These are phyloP conservation scores for Begonia fuchsioides DNA, from an alignment of 306 rosid species.

Conservation along the genomic window DNA sequence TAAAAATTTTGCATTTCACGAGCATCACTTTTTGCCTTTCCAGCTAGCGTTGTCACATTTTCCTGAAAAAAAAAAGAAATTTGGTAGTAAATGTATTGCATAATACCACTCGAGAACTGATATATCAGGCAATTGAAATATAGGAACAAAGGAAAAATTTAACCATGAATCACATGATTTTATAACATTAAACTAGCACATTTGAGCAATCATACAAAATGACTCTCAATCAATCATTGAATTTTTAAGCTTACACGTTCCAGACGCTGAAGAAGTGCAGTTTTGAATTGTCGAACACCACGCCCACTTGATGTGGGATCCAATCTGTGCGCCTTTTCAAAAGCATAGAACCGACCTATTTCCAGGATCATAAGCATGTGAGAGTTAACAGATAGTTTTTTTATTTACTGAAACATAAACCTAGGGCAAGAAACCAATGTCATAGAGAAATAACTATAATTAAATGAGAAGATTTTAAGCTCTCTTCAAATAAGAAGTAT, in stretches of 20 bases:
- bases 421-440: background rate
- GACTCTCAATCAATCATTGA: background rate
- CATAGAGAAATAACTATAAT: background rate
- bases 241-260: constrained; percentile 51
- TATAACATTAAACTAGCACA: background rate
- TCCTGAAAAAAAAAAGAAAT: constrained; percentile 23
- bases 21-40: constrained; percentile 72
- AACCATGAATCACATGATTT: background rate
- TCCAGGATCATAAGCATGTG: constrained; percentile 4
- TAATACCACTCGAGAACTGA: constrained; percentile 1
- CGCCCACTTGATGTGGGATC: constrained; percentile 85
- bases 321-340: constrained; percentile 93
- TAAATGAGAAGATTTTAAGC: background rate
- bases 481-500: background rate
- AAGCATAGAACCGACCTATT: constrained; percentile 90
- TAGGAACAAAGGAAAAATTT: constrained; percentile 2
- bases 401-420: background rate
- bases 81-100: constrained; percentile 1
- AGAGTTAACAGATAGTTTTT: constrained; percentile 4
- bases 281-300: constrained; percentile 95
- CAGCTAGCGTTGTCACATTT: constrained; percentile 63
- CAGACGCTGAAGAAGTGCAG: constrained; percentile 59
- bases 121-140: constrained; percentile 6
- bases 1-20: constrained; percentile 92
- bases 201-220: background rate